A percentile compares a stretch with the other conserved stretches of the same genome.
These are phyloP conservation scores for Exidia glandulosa DNA, from an alignment of 768 basidiomycete species.

Conservation along the genomic window DNA sequence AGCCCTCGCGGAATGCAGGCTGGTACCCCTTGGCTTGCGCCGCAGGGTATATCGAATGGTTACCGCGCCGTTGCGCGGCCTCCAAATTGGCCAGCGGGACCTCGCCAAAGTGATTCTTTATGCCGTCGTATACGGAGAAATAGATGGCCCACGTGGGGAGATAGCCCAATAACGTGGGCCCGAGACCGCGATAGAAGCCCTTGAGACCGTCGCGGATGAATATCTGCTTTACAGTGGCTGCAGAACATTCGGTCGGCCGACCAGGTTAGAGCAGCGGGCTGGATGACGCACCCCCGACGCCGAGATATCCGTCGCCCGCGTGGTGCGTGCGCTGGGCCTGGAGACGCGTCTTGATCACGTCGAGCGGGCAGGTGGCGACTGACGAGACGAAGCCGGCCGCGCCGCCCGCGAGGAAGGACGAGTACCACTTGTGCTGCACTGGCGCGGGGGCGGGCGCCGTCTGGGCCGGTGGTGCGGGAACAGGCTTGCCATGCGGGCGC, in stretches of 20 bases:
- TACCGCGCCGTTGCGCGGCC: constrained; percentile 8
- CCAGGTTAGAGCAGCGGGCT: not conserved
- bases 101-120: constrained; percentile 76
- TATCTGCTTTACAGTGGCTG: constrained; percentile 49
- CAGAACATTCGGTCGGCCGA: constrained; percentile 11
- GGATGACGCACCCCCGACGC: constrained; percentile 51
- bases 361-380: constrained; percentile 91
- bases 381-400: constrained; percentile 89
- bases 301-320: constrained; percentile 65
- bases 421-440: not conserved
- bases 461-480: not conserved
- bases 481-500: not conserved
- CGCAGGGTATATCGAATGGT: constrained; percentile 52
- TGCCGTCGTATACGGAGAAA: constrained; percentile 93
- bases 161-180: constrained; percentile 93
- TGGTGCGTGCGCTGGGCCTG: constrained; percentile 79
- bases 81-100: constrained; percentile 33
- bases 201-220: constrained; percentile 60
- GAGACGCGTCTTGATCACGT: constrained; percentile 94
- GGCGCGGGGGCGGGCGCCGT: not conserved
- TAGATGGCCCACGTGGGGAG: constrained; percentile 99
- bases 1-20: constrained; percentile 66
- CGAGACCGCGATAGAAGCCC: constrained; percentile 93
- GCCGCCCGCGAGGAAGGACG: constrained; percentile 55
- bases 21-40: constrained; percentile 81